Evolutionary conservation across 805 yeast species (phyloP), one percentile per base, ranked within the genome.

Genomic region (Pichia ethanolica): DNA sequence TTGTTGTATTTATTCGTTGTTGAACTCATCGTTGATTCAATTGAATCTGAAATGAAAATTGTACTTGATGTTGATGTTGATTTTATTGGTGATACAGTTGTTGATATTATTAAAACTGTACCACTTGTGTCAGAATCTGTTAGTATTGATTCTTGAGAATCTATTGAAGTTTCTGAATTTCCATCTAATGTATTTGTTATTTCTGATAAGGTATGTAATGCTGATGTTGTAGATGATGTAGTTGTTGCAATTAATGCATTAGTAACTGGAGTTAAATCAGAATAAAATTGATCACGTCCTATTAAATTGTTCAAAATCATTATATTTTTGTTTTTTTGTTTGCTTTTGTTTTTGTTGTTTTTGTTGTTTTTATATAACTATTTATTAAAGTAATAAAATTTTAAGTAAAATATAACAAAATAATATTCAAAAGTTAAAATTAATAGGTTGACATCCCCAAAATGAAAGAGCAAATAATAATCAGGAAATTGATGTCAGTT

Each of bases 221-320:
- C 50, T 27, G 33, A 10, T n/a, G 50, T 7, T 20, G 42, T 5
- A 7, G 27, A 10, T 1, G 44, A 8, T 5, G 30, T 34, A 5
- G 33, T 32, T 12, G 53, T 40, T 20, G 44, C 35, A n/a, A 13
- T 34, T 9, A 42, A 32, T 5, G 45, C 35, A 8, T 43, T 37
- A 7, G 55, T 52, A 7, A 52, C 32, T 9, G 52, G 51, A 3
- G 32, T 41, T 20, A 52, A 32, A 36, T 49, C 55, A 4, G 53
- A 45, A 14, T 49, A 52, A 20, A 52, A 52, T 10, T 33, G 44
- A 5, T 42, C 50, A 25, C 51, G 28, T 27, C 1, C 27, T 30
- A 5, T 33, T 9, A 39, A 10, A 13, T 27, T 13, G 3, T 25
- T 25, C 5, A 39, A n/a, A 14, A 20, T 11, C 42, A 39, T 39